Percentiles rank a stretch among this genome's conserved stretches.
Conservation (phyloP, 371 early-diverging fungal genomes). For the Mucor circinelloides region DNA sequence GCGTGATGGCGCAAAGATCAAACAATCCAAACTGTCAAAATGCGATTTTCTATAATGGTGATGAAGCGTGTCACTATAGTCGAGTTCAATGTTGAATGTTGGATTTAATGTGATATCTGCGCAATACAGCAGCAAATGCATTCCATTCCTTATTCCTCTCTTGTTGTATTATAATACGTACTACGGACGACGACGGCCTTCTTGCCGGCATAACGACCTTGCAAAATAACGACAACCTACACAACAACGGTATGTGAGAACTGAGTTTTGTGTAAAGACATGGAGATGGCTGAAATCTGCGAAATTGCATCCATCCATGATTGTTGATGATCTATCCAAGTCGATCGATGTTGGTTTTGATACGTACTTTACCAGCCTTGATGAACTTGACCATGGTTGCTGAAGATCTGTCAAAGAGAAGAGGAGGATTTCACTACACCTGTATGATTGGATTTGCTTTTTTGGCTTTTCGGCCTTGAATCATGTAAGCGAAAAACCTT, state of each 20-base stretch:
- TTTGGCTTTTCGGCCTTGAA: constrained; percentile 1
- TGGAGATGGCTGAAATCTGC: background rate
- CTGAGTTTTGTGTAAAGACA: background rate
- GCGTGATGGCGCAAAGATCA: background rate
- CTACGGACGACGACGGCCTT: constrained; percentile 98
- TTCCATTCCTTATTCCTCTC: background rate
- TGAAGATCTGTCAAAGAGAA: constrained; percentile 31
- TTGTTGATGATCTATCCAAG: background rate
- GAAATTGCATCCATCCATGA: background rate
- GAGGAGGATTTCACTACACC: constrained; percentile 22
- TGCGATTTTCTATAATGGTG: background rate
- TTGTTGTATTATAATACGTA: constrained; percentile 33
- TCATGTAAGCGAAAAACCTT: background rate
- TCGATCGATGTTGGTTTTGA: constrained; percentile 6
- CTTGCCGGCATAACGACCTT: constrained; percentile 98
- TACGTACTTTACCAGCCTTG: constrained; percentile 61
- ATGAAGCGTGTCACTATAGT: background rate
- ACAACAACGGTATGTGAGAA: background rate
- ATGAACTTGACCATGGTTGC: constrained; percentile 70
- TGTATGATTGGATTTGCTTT: background rate
- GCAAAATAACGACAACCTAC: constrained; percentile 94
- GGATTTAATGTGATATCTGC: background rate
- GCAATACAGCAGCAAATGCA: background rate
- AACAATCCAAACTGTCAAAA: background rate
- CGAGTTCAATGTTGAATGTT: background rate